Evolutionary conservation across 768 basidiomycete genomes (phyloP), one percentile per base, ranked within the genome.

Genomic region (Solioccasus polychromus): DNA sequence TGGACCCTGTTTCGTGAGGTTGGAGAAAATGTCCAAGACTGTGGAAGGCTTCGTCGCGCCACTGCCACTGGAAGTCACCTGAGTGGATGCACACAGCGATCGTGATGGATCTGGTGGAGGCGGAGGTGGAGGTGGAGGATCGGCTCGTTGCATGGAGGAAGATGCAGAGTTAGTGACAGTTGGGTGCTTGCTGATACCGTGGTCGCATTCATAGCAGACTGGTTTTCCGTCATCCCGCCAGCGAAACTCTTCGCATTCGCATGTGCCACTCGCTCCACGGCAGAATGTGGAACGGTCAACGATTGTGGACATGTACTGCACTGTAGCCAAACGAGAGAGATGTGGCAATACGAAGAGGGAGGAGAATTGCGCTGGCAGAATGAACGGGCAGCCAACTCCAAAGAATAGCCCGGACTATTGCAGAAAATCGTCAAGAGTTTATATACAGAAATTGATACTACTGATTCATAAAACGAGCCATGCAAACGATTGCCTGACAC

Each of bases 401-500:
- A 19, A 7, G 20, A 5, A 32, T 32, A 29, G 28, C 28, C 28
- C 22, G 23, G 28, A n/a, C 22, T 29, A 4, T 30, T n/a, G 15
- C 4, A 11, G 20, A 1, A 2, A 40, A 30, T 4, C 3, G 0
- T 2, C 5, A 4, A 3, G 5, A 12, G 11, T 24, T 32, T 32
- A 32, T 23, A 42, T 19, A 39, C n/a, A n/a, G n/a, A n/a, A n/a
- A n/a, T n/a, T n/a, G 28, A 29, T 11, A 28, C 24, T 25, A 25
- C 37, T 24, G 4, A 28, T 39, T 30, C 11, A 25, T 14, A 8
- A 44, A 30, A 36, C 36, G 5, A 0, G 17, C 24, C 12, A 54
- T 23, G 4, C 31, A 24, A 3, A 37, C 7, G 2, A 52, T 9
- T 17, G 42, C 56, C 31, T 55, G 48, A 14, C 50, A 55, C 56